These are phyloP conservation scores for Magnaporthales sp. DNA, from an alignment of 2,329 filamentous ascomycete species.

Conservation along the genomic window DNA sequence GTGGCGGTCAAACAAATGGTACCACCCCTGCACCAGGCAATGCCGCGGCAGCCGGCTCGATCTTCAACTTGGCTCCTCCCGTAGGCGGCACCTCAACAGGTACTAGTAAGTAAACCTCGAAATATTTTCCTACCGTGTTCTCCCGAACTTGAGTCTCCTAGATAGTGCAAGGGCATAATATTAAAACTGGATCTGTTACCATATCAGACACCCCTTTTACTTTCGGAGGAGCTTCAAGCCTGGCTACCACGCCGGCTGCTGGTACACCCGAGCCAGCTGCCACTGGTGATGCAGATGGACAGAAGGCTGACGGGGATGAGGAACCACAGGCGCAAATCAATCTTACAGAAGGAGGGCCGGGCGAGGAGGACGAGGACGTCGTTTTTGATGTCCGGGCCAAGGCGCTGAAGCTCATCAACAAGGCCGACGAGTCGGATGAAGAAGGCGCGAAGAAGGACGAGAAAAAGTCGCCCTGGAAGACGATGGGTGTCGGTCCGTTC, in stretches of 20 bases:
- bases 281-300: conserved; percentile 24
- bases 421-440: conserved; percentile 33
- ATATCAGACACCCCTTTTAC: conserved; percentile 43
- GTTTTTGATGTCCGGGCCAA: conserved; percentile 65
- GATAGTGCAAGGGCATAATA: conserved; percentile 3
- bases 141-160: background rate
- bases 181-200: conserved; percentile 8
- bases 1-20: conserved; percentile 19
- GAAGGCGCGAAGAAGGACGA: conserved; percentile 32
- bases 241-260: conserved; percentile 50
- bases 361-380: conserved; percentile 64
- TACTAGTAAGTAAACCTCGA: conserved; percentile 28
- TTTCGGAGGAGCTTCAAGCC: conserved; percentile 50
- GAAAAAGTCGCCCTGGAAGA: conserved; percentile 54
- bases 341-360: conserved; percentile 55
- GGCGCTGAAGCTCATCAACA: conserved; percentile 50
- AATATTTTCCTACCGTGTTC: background rate
- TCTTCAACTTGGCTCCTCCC: conserved; percentile 23
- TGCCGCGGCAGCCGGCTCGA: conserved; percentile 15
- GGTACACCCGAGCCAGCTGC: conserved; percentile 49
- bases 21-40: conserved; percentile 19
- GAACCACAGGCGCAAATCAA: conserved; percentile 62
- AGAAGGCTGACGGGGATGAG: conserved; percentile 36
- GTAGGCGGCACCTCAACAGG: conserved; percentile 28
- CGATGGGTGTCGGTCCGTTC: conserved; percentile 62